Evolutionary conservation across 441 rosid genomes (phyloP).

Genomic region (Adansonia gregorii): DNA sequence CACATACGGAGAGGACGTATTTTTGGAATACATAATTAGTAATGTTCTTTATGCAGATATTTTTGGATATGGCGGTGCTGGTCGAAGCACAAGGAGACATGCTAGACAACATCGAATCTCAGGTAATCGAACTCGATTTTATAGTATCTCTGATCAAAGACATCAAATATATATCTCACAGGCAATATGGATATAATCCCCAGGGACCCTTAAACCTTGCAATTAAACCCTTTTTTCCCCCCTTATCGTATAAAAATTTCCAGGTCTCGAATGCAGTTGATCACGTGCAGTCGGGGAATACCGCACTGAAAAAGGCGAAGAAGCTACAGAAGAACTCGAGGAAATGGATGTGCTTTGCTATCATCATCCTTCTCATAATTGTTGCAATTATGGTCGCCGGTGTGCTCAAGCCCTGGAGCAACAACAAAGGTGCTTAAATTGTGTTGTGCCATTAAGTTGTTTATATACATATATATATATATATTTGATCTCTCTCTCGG

Average conservation of each 20-base stretch:
- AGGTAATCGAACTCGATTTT: slow-evolving; percentile 46
- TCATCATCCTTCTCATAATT: slow-evolving; percentile 75
- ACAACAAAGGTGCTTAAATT: slow-evolving; percentile 66
- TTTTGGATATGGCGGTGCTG: slow-evolving; percentile 95
- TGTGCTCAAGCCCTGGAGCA: slow-evolving; percentile 81
- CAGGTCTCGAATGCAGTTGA: slow-evolving; percentile 93
- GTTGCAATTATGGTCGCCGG: slow-evolving; percentile 61
- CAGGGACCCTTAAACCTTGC: background rate
- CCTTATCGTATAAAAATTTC: slow-evolving; percentile 13
- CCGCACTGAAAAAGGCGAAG: slow-evolving; percentile 72
- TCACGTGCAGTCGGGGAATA: slow-evolving; percentile 88
- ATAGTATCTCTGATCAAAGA: background rate
- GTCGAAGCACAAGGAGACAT: slow-evolving; percentile 97
- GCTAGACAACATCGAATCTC: slow-evolving; percentile 93
- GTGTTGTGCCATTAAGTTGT: background rate
- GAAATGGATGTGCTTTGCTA: slow-evolving; percentile 94
- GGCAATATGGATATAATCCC: background rate
- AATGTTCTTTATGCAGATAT: slow-evolving; percentile 56
- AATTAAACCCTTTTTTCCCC: background rate
- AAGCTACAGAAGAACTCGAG: slow-evolving; percentile 75
- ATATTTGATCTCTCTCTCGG: slow-evolving; percentile 23
- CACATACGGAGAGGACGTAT: background rate
- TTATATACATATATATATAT: slow-evolving; percentile 22
- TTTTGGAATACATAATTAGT: slow-evolving; percentile 1
- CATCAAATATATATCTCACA: background rate